phyloP scores from a whole-genome alignment of 2,329 filamentous ascomycete genomes.

The Colletotrichum simmondsii region DNA sequence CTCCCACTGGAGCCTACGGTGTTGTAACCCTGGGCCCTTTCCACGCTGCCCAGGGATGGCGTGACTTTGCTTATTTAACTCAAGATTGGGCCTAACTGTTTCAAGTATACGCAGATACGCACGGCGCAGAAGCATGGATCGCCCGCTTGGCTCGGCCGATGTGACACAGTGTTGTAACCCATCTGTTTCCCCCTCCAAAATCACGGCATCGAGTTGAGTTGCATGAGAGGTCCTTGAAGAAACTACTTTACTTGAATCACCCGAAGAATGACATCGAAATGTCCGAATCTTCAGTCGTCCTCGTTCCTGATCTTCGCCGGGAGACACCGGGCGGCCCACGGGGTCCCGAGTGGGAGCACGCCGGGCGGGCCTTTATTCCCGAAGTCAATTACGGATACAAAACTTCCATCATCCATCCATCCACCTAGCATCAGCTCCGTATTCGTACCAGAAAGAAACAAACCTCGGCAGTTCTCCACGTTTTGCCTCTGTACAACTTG shows the following conservation, averaged over 20 bases:
- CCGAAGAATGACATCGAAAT: neutral
- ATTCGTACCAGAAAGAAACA: neutral
- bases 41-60: constrained; percentile 18
- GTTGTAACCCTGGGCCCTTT: neutral
- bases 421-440: neutral
- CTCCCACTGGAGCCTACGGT: neutral
- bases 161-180: constrained; percentile 26
- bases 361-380: neutral
- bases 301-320: neutral
- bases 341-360: neutral
- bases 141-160: constrained; percentile 16
- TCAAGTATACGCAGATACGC: constrained; percentile 12
- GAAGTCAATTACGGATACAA: neutral
- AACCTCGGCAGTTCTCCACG: constrained; percentile 1
- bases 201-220: neutral
- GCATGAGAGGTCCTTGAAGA: neutral
- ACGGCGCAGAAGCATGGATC: constrained; percentile 18
- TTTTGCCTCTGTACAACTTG: neutral
- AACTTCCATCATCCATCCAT: neutral
- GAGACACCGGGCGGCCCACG: no score
- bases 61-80: constrained; percentile 20
- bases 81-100: constrained; percentile 24
- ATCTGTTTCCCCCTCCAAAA: neutral
- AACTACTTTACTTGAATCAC: constrained; percentile 16
- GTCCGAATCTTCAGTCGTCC: neutral